Conservation (phyloP, 2,329 filamentous ascomycete species). For the Talaromyces sp. region DNA sequence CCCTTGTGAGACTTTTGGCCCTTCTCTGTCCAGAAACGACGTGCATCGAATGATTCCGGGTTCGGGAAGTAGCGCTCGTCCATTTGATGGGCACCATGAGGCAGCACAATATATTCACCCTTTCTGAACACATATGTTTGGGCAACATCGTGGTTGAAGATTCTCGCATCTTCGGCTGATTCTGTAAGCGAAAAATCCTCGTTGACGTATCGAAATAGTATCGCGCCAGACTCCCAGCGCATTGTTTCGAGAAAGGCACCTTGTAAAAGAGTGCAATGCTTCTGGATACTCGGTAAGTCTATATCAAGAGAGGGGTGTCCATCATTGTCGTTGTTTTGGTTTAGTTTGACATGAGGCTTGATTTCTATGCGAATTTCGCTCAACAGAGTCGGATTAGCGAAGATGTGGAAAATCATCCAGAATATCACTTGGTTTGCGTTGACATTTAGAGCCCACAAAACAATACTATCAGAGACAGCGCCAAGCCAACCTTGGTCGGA, state of each 20-base stretch:
- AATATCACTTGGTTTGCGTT: background rate
- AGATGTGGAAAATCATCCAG: background rate
- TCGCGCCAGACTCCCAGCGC: background rate
- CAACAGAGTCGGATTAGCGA: background rate
- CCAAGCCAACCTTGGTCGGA: background rate
- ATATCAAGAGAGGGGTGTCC: background rate
- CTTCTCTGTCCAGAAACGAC: slow-evolving; percentile 37
- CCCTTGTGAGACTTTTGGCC: slow-evolving; percentile 14
- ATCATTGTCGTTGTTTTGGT: too few species aligned
- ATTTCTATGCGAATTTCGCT: background rate
- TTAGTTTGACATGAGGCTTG: background rate
- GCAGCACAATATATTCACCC: slow-evolving; percentile 40
- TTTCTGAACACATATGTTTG: slow-evolving; percentile 33
- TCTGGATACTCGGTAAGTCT: background rate
- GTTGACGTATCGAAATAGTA: background rate
- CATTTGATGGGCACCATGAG: slow-evolving; percentile 40
- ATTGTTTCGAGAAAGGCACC: background rate
- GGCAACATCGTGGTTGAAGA: background rate
- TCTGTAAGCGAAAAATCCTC: background rate
- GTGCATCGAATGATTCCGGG: slow-evolving; percentile 39
- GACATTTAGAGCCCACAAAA: background rate
- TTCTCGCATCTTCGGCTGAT: background rate
- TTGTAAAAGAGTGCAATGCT: background rate
- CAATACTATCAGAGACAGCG: background rate
- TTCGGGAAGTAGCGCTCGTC: slow-evolving; percentile 37